Base-by-base conservation (phyloP, 345 rosid species). In the Fremontodendron californicum region DNA sequence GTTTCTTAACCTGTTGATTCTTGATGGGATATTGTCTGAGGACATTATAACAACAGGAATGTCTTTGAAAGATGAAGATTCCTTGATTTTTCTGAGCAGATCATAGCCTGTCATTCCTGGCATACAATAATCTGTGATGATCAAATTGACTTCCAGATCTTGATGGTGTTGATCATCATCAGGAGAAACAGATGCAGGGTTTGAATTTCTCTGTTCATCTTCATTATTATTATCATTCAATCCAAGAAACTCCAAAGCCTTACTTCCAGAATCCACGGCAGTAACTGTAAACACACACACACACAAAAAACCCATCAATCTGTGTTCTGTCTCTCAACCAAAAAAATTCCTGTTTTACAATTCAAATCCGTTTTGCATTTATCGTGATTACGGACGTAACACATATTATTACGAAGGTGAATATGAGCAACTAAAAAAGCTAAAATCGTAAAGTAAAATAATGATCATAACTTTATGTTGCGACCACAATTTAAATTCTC, bases 101-200 rank as follows among this genome's bases (percentile, higher is more conserved):
- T 96, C 98, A 77, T 92, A 92, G 77, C 99, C 99, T 8, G 97
- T 91, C 96, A 95, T 93, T 13, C 94, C 99, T 19, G 99, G 99
- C 99, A 93, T 96, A 68, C 94, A 92, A 52, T 96, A 96, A 84
- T 96, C 99, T 57, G 98, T 96, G 33, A 96, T 92, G 66, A 96
- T 93, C 78, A 96, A 80, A 83, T 87, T 91, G 2, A 96, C 88
- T 83, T 85, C 85, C 16, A 86, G 45, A 23, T 89, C 90, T 71
- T 79, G 85, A 42, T 66, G 75, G 49, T 69, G 54, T 9, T 37
- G 49, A 35, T 75, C 58, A 0, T 66, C 78, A 61, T 65, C 68
- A 0, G 85, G 80, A 68, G 86, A 84, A 80, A 85, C 86, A 77
- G 89, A 81, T 9, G 78, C 46, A 1, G 74, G 68, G 23, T 72